Percentiles rank a stretch among this genome's conserved stretches.
phyloP scores from a whole-genome alignment of 345 rosid species.

The sweet orange (Citrus sinensis) region DVS_A1.0 CM039162.1:4174001-4174500 shows the following conservation, averaged over 20 bases:
- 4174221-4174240: too few relatives aligned
- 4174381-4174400: not conserved
- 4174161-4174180: slow-evolving; percentile 17
- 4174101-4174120: slow-evolving; percentile 25
- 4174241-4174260: not conserved
- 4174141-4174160: not conserved
- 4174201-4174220: not conserved
- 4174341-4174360: too few relatives aligned
- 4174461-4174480: too few relatives aligned
- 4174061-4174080: slow-evolving; percentile 9
- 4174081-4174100: slow-evolving; percentile 22
- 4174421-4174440: too few relatives aligned
- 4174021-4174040: not conserved
- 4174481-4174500: too few relatives aligned
- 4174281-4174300: not conserved
- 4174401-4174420: too few relatives aligned
- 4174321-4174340: not conserved
- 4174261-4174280: not conserved
- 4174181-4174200: slow-evolving; percentile 16
- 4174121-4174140: slow-evolving; percentile 12
- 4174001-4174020: slow-evolving; percentile 33
- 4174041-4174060: not conserved
- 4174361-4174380: too few relatives aligned
- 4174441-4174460: too few relatives aligned
- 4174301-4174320: not conserved